Percentiles rank a stretch among this genome's conserved stretches.
These are phyloP conservation scores for Pseudonitzschia multistriata DNA, from an alignment of 108 stramenopile genomes.

Conservation along the genomic window DNA sequence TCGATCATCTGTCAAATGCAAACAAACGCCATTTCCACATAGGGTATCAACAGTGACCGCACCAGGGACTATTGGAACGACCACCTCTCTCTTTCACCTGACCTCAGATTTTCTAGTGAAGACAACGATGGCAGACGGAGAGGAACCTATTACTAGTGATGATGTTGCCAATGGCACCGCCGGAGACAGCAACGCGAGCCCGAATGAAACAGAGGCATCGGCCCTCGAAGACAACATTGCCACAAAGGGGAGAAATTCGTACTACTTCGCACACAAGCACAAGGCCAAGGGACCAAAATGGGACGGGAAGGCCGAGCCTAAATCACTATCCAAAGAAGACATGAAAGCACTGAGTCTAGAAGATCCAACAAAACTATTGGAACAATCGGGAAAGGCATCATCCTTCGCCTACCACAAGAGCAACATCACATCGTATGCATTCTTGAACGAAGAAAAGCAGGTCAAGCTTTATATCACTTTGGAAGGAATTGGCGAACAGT, in stretches of 20 bases:
- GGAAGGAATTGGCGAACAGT: constrained; percentile 58
- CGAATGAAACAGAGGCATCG: constrained; percentile 21
- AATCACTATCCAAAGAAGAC: constrained; percentile 38
- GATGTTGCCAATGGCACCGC: no score
- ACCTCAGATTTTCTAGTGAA: no score
- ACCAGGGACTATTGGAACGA: no score
- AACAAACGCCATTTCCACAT: no score
- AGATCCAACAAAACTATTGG: constrained; percentile 10
- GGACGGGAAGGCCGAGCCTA: constrained; percentile 82
- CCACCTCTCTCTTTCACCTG: no score
- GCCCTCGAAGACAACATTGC: constrained; percentile 76
- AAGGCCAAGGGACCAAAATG: constrained; percentile 64
- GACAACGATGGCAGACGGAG: no score
- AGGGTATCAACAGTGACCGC: no score
- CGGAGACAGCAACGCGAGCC: background rate
- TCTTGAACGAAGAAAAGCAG: constrained; percentile 59
- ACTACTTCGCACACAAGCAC: constrained; percentile 82
- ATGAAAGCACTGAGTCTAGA: constrained; percentile 15
- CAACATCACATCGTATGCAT: constrained; percentile 86
- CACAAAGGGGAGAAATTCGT: constrained; percentile 76
- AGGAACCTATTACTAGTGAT: no score
- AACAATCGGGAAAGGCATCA: constrained; percentile 13
- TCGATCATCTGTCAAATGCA: no score
- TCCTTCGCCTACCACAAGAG: constrained; percentile 62
- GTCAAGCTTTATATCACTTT: constrained; percentile 79